Percentiles rank a stretch among this genome's conserved stretches.
Evolutionary conservation across 1,284 basidiomycete genomes (phyloP).

Genomic region (Neonothopanus nambi): DNA sequence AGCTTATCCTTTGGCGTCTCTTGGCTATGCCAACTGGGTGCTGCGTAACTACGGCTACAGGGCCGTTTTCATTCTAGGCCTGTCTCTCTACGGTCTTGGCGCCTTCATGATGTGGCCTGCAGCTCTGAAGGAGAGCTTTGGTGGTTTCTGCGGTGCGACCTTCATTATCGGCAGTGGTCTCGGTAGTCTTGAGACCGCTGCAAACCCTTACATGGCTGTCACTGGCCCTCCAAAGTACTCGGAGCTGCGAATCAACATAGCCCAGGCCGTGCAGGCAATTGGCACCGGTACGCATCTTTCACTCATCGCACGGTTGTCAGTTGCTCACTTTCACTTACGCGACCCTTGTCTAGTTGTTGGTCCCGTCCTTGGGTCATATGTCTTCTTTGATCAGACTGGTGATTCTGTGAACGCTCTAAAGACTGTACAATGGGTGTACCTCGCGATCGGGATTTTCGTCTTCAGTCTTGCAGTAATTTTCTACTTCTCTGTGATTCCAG

Average conservation of each 20-base stretch:
- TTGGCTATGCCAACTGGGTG: conserved; percentile 35
- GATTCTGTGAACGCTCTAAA: conserved; percentile 32
- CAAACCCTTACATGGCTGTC: conserved; percentile 38
- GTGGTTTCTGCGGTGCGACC: conserved; percentile 38
- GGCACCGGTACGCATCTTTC: conserved; percentile 22
- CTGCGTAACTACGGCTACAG: conserved; percentile 33
- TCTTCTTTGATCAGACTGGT: conserved; percentile 34
- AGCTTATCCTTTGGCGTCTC: conserved; percentile 47
- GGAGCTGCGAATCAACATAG: conserved; percentile 36
- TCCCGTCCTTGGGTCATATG: conserved; percentile 33
- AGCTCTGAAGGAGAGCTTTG: conserved; percentile 34
- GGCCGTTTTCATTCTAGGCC: conserved; percentile 34
- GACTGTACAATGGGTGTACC: conserved; percentile 36
- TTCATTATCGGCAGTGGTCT: conserved; percentile 37
- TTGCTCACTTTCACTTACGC: no score
- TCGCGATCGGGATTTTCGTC: conserved; percentile 35
- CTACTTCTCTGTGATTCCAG: conserved; percentile 34
- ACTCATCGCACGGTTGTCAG: neutral
- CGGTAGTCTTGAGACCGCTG: conserved; percentile 34
- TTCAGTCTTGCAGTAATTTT: conserved; percentile 35
- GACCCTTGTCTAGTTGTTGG: conserved; percentile 25
- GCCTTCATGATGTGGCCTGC: conserved; percentile 39
- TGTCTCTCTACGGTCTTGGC: conserved; percentile 33
- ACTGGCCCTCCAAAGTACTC: conserved; percentile 34
- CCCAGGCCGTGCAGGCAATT: conserved; percentile 34